phyloP scores from a whole-genome alignment of 345 rosid genomes.

The Euphorbia lathyris region DNA sequence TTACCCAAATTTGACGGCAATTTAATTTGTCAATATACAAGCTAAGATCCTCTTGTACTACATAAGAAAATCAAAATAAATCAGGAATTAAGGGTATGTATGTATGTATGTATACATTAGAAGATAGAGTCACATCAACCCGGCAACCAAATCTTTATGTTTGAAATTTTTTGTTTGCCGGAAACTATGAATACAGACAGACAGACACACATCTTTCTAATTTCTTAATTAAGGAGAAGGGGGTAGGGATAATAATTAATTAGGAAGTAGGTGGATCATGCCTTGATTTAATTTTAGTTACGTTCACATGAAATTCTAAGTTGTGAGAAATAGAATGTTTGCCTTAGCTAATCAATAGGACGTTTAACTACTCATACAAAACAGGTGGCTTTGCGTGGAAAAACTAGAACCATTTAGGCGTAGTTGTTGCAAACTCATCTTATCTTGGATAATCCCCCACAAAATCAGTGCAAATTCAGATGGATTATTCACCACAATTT shows the following conservation, averaged over 20 bases:
- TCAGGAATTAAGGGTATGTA: too few species aligned
- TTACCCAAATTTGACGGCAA: constrained; percentile 18
- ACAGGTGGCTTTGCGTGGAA: background rate
- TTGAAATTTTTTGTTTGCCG: constrained; percentile 24
- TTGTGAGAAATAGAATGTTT: too few species aligned
- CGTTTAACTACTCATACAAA: constrained; percentile 14
- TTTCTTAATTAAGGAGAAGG: too few species aligned
- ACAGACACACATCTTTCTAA: too few species aligned
- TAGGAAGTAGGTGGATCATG: background rate
- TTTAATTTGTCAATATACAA: constrained; percentile 34
- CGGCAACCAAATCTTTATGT: constrained; percentile 39
- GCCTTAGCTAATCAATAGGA: too few species aligned
- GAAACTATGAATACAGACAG: background rate
- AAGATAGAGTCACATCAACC: constrained; percentile 34
- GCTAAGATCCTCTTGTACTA: too few species aligned
- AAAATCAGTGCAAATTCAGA: constrained; percentile 29
- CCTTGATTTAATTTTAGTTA: too few species aligned
- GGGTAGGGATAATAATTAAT: background rate
- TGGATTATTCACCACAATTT: background rate
- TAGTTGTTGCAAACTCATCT: constrained; percentile 3
- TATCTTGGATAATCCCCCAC: constrained; percentile 5
- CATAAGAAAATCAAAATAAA: too few species aligned
- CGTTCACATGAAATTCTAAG: too few species aligned
- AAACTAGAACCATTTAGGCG: background rate
- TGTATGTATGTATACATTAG: too few species aligned